Percentiles rank a stretch among this genome's conserved stretches.
phyloP scores from a whole-genome alignment of 2,329 filamentous ascomycete species.

The Colletotrichum somersetense region DNA sequence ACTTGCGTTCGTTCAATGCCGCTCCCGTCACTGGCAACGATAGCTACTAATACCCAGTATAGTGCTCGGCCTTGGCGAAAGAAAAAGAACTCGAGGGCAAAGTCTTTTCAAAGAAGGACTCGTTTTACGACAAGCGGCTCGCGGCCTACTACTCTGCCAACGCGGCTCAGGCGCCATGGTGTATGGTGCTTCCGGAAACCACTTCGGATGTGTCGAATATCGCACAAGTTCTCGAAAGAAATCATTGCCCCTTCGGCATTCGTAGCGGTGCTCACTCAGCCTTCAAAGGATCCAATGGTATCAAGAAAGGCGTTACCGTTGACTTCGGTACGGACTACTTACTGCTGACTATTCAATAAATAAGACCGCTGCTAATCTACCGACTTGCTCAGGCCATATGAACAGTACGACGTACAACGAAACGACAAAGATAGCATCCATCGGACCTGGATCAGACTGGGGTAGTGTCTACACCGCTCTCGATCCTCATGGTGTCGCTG shows the following conservation, averaged over 20 bases:
- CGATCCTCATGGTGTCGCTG: constrained; percentile 40
- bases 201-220: constrained; percentile 41
- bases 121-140: constrained; percentile 45
- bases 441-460: constrained; percentile 49
- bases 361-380: not conserved
- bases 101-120: constrained; percentile 42
- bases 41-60: constrained; percentile 9
- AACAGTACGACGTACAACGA: constrained; percentile 50
- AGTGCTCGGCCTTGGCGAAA: constrained; percentile 46
- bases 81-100: constrained; percentile 45
- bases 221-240: constrained; percentile 42
- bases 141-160: constrained; percentile 50
- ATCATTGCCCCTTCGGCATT: constrained; percentile 48
- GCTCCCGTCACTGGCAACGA: not conserved
- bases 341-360: not conserved
- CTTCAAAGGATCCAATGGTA: constrained; percentile 45
- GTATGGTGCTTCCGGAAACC: constrained; percentile 38
- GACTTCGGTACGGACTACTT: constrained; percentile 42
- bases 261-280: constrained; percentile 47
- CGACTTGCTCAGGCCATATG: constrained; percentile 44
- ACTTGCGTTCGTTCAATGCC: constrained; percentile 14
- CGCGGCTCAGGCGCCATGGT: constrained; percentile 48
- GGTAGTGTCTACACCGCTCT: constrained; percentile 45
- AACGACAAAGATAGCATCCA: constrained; percentile 47
- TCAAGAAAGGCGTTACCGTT: constrained; percentile 46